Conservation (phyloP, 148 eudicot genomes). For the Amaranthus hypochondriacus region DNA sequence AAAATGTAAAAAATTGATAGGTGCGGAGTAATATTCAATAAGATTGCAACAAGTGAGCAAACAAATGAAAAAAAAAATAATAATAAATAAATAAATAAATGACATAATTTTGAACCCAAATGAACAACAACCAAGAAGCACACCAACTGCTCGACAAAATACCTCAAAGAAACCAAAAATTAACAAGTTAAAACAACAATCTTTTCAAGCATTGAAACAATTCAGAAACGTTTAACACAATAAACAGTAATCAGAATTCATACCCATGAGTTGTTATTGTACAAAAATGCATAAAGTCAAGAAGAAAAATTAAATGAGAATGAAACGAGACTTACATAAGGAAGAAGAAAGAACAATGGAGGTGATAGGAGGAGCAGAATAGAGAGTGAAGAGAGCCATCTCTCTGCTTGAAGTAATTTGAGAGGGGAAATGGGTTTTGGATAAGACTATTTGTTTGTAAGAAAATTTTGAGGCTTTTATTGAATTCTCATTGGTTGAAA, state of each 20-base stretch:
- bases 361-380: conserved; percentile 9
- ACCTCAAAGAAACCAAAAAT: conserved; percentile 11
- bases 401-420: not conserved
- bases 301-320: not conserved
- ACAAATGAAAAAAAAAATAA: not conserved
- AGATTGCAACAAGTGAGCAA: not conserved
- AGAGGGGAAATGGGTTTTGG: not conserved
- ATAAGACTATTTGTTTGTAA: conserved; percentile 13
- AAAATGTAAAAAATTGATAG: not conserved
- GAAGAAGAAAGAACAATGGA: conserved; percentile 13
- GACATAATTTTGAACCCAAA: not conserved
- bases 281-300: not conserved
- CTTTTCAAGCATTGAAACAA: not conserved
- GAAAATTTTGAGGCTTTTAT: not conserved
- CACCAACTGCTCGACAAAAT: conserved; percentile 27
- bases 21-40: not conserved
- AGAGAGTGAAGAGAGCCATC: conserved; percentile 29
- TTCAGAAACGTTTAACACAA: not conserved
- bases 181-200: not conserved
- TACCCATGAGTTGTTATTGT: not conserved
- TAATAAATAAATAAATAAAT: not conserved
- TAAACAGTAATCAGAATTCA: not conserved
- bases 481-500: too few relatives aligned
- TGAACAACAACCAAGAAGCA: conserved; percentile 13
- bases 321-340: conserved; percentile 1